phyloP scores from a whole-genome alignment of 805 yeast genomes.

The Yamadazyma endophytica region DNA sequence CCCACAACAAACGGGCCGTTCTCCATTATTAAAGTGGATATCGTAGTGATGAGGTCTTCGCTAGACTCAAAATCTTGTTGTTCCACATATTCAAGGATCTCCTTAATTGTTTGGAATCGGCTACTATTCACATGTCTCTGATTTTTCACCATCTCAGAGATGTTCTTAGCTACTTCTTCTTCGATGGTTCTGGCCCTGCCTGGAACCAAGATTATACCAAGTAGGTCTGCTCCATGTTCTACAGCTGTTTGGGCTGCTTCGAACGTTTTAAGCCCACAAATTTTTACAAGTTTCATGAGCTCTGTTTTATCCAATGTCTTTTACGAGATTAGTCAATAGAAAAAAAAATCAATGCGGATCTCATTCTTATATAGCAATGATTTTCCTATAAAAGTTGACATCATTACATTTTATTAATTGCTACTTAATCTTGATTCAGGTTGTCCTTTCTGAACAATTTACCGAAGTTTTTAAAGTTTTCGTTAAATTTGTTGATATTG shows the following conservation, averaged over 20 bases:
- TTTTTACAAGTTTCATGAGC: constrained; percentile 56
- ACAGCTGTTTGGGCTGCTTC: constrained; percentile 74
- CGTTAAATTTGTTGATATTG: constrained; percentile 60
- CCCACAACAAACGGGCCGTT: constrained; percentile 78
- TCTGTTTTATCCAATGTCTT: no score
- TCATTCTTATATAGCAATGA: no score
- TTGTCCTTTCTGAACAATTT: constrained; percentile 42
- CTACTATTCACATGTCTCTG: constrained; percentile 15
- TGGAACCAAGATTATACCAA: constrained; percentile 90
- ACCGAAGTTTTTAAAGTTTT: constrained; percentile 61
- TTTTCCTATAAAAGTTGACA: no score
- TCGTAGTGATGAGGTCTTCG: constrained; percentile 27
- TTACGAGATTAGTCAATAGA: no score
- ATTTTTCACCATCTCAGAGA: constrained; percentile 23
- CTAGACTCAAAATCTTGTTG: constrained; percentile 9
- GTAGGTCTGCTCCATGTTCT: constrained; percentile 63
- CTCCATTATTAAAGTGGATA: constrained; percentile 19
- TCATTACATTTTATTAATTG: no score
- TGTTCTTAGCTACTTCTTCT: constrained; percentile 21
- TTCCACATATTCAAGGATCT: constrained; percentile 13
- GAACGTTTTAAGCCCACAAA: constrained; percentile 73
- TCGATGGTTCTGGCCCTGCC: constrained; percentile 66
- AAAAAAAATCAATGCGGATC: no score
- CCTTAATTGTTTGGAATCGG: constrained; percentile 16
- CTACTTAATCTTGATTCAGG: constrained; percentile 10